Base-by-base conservation (phyloP, 2,329 filamentous ascomycete species). In the Exophiala phaeomuriformis region DNA sequence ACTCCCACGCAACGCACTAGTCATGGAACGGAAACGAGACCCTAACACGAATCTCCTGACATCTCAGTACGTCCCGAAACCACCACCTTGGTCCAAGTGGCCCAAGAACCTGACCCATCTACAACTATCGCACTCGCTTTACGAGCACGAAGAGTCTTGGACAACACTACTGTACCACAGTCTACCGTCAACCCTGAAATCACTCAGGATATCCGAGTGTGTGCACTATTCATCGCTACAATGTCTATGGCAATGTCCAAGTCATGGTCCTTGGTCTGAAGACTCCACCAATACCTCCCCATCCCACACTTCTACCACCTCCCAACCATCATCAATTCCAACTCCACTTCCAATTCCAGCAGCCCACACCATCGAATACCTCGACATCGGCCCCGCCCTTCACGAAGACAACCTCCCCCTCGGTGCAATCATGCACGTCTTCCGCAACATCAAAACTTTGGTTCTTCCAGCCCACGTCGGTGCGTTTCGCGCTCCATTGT, bases 1-100 rank as follows among this genome's bases (percentile, higher is more conserved):
- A 45, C 69, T 80, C 10, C 76, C 76, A 1, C 51, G 49, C 28
- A 45, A 53, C 39, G 53, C 39, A 32, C 41, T 46, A n/a, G 47
- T 27, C 28, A 7, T n/a, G 9, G 29, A 49, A 42, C 44, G 36
- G 35, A 29, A 43, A 19, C 40, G 31, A 29, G 10, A 32, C 19
- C 19, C 19, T 19, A 19, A 19, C 19, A 19, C 19, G 19, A 19
- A 19, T 19, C 19, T 19, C 19, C 19, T 19, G 19, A 19, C 19
- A 19, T 19, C 19, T 19, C 19, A 19, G 19, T 19, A 19, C 19
- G 19, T 19, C 19, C 19, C 19, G 19, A 19, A 19, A 19, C 19
- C 19, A 19, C 19, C 19, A 19, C 19, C 19, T 19, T 19, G 19
- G 19, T 51, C 27, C 10, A 36, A 37, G n/a, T 59, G 60, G 60